Base-by-base conservation (phyloP, 2,329 filamentous ascomycete species). In the Diaporthe nobilis region DNA sequence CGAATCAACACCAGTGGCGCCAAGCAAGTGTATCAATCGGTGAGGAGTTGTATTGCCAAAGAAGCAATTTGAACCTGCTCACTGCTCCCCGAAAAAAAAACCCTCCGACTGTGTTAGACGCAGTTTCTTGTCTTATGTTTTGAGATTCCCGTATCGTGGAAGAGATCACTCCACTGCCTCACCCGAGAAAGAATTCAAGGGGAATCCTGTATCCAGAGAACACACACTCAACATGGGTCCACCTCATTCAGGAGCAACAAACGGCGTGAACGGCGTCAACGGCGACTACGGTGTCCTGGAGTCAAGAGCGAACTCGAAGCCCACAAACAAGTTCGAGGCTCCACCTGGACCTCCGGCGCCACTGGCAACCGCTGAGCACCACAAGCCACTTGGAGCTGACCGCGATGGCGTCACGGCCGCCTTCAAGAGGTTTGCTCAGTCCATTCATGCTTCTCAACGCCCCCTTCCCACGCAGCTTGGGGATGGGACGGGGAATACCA, bases 381-480 rank as follows among this genome's bases (percentile, higher is more conserved):
- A 78, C 8, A 77, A 77, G 58, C 67, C 79, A 0, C 78, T 75
- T 13, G 82, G 80, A 68, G 78, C 83, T 15, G 80, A 83, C 68
- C 81, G 81, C 15, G 76, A 82, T 57, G 84, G 84, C 6, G 80
- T 86, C 47, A 79, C 79, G 4, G 79, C 81, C 17, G 81, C 83
- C 4, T 83, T 86, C 65, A 75, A 79, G 37, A 81, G 82, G 58
- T 82, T 84, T 73, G 80, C 79, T 4, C 84, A 85, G 60, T 76
- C 85, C 25, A 79, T 85, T 51, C 79, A 85, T 72, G 88, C 90
- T 6, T 90, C 91, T 1, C 87, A 86, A 75, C 85, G 90, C n/a
- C 92, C 93, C 13, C 83, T 93, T 44, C 92, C 93, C 0, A 91
- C 86, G 2, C 88, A 93, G 79, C 88, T 87, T 72, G 92, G 92